These are phyloP conservation scores for Rostrohypoxylon terebratum DNA, from an alignment of 495 filamentous ascomycete species.

Conservation along the genomic window DNA sequence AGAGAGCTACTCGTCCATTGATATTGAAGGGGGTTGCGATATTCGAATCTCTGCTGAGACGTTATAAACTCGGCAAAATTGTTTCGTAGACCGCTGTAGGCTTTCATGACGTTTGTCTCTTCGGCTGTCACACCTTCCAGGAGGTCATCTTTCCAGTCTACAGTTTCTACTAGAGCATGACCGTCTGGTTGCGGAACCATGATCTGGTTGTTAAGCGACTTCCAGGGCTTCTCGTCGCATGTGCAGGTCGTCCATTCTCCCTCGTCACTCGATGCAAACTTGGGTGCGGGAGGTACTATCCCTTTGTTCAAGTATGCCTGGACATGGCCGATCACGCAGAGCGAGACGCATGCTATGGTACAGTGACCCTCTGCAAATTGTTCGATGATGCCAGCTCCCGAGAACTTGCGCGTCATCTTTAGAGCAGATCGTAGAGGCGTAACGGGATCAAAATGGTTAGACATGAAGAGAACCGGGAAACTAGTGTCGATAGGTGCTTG, in stretches of 20 bases:
- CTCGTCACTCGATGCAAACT: constrained; percentile 40
- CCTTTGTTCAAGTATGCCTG: constrained; percentile 56
- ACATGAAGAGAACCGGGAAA: constrained; percentile 70
- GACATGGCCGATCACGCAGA: constrained; percentile 55
- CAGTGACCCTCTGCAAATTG: constrained; percentile 61
- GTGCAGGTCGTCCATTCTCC: constrained; percentile 57
- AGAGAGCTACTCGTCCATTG: not conserved
- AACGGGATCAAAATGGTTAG: constrained; percentile 70
- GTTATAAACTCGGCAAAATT: constrained; percentile 15
- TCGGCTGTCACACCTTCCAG: constrained; percentile 30
- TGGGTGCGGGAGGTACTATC: constrained; percentile 54
- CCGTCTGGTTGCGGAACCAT: not conserved
- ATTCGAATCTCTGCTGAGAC: not conserved
- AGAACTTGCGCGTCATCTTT: constrained; percentile 63
- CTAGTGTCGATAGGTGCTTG: constrained; percentile 59
- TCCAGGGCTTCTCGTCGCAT: constrained; percentile 54
- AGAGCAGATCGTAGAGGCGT: constrained; percentile 64
- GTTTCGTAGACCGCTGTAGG: constrained; percentile 20
- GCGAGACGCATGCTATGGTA: constrained; percentile 52
- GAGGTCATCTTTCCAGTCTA: not conserved
- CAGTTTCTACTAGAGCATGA: not conserved
- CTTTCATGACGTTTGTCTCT: constrained; percentile 16
- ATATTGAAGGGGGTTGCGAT: constrained; percentile 21
- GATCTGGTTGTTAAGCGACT: constrained; percentile 24
- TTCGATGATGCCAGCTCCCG: constrained; percentile 59